phyloP scores from a whole-genome alignment of 2,329 filamentous ascomycete genomes.

The Aspergillus amoenus region DNA sequence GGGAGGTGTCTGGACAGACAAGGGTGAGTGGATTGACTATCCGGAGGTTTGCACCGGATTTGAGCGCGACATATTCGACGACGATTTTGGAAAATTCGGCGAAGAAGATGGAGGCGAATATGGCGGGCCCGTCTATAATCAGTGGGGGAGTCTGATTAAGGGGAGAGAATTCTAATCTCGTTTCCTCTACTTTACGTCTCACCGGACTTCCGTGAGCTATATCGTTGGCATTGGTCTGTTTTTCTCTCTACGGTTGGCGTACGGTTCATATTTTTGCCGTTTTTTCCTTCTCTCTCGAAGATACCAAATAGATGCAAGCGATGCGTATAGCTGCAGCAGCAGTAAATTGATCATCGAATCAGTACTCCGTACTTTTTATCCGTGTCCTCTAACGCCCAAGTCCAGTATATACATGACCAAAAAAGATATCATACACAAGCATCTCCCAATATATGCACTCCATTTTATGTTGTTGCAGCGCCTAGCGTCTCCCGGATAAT shows the following conservation, averaged over 20 bases:
- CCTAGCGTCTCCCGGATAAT: conserved; percentile 38
- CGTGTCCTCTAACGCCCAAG: neutral
- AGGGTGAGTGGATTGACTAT: conserved; percentile 51
- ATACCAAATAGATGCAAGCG: conserved; percentile 12
- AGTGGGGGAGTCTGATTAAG: conserved; percentile 37
- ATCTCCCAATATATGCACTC: neutral
- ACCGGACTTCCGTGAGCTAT: neutral
- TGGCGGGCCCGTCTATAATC: conserved; percentile 38
- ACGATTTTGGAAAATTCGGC: conserved; percentile 45
- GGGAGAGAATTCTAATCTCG: conserved; percentile 27
- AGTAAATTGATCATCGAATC: neutral
- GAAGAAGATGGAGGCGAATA: conserved; percentile 32
- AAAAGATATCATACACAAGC: neutral
- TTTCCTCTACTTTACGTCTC: neutral
- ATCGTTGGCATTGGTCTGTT: conserved; percentile 5
- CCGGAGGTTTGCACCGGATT: conserved; percentile 48
- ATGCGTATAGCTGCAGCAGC: neutral
- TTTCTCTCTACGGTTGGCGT: neutral
- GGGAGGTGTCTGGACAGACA: conserved; percentile 56
- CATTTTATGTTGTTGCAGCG: neutral
- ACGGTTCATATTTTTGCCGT: neutral
- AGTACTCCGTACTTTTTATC: neutral
- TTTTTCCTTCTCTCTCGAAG: neutral
- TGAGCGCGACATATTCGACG: conserved; percentile 48
- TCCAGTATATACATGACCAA: neutral